Evolutionary conservation across 768 basidiomycete species (phyloP), one percentile per base, ranked within the genome.

Genomic region (Asterophora parasitica): DNA sequence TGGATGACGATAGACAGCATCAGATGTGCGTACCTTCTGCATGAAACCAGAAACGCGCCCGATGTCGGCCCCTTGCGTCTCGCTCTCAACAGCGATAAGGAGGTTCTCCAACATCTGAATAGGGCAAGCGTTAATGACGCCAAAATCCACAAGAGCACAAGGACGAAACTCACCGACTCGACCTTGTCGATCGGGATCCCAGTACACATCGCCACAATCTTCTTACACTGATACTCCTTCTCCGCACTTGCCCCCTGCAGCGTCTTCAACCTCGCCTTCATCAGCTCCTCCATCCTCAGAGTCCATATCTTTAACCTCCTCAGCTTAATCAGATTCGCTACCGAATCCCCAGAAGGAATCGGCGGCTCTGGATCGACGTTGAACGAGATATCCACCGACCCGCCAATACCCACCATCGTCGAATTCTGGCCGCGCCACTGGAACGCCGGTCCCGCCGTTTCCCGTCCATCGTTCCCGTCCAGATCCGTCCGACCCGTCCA

Each of bases 161-260:
- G 11, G 23, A 9, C 45, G 28, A 23, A 0, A 77, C 85, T 75
- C 63, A 94, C 93, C 61, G 83, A 83, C 64, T 96, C 95, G 43
- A 98, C 87, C 64, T 85, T 83, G 58, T 95, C 92, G 37, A 88
- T 75, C 2, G 88, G 81, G 39, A 93, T 83, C 16, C 88, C 88
- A 3, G 91, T 88, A 63, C 91, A 94, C 34, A 93, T 70, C 11
- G 92, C 83, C 19, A 99, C 85, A 51, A 98, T 84, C 69, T 83
- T 93, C 68, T 88, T 85, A 70, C 90, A 95, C 65, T 92, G 85
- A 58, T 87, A 85, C 61, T 93, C 89, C 67, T 88, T 92, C 68
- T 92, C 91, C 13, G 86, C 85, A 57, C 85, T 86, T 26, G 84
- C 83, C 37, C 86, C 89, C 56, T 88, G 81, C 53, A 94, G 65